Conservation (phyloP, 148 eudicot genomes). For the Silene latifolia region DNA sequence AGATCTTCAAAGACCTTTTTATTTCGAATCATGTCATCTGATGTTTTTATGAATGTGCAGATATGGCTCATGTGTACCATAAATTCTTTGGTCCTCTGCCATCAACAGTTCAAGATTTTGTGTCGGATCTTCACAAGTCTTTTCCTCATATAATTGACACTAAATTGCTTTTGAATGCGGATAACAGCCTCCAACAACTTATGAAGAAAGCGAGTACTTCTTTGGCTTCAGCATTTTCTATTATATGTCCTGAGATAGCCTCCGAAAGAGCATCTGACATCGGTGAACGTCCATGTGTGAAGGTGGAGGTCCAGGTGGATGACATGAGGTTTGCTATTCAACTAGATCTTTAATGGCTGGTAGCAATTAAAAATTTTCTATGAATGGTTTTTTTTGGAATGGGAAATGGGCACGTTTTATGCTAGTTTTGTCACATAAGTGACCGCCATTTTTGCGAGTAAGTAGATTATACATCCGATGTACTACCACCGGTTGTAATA, state of each 20-base stretch:
- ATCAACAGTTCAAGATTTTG: slow-evolving; percentile 61
- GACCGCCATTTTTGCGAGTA: not conserved
- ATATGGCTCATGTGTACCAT: slow-evolving; percentile 75
- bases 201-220: slow-evolving; percentile 78
- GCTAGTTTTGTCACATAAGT: not conserved
- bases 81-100: slow-evolving; percentile 92
- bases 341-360: not conserved
- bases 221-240: slow-evolving; percentile 70
- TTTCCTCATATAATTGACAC: slow-evolving; percentile 82
- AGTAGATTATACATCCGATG: no score
- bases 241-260: slow-evolving; percentile 74
- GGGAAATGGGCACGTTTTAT: not conserved
- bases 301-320: slow-evolving; percentile 93
- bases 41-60: slow-evolving; percentile 36
- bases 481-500: no score
- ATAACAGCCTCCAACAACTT: slow-evolving; percentile 35
- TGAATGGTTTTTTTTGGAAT: not conserved
- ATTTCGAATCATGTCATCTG: slow-evolving; percentile 10
- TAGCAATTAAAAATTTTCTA: not conserved
- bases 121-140: slow-evolving; percentile 44
- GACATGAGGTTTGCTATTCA: slow-evolving; percentile 70
- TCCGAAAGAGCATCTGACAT: slow-evolving; percentile 28
- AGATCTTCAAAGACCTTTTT: not conserved
- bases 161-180: slow-evolving; percentile 66
- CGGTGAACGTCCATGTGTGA: slow-evolving; percentile 37